These are phyloP conservation scores for Colletotrichum acutatum DNA, from an alignment of 2,329 filamentous ascomycete species.

Conservation along the genomic window DNA sequence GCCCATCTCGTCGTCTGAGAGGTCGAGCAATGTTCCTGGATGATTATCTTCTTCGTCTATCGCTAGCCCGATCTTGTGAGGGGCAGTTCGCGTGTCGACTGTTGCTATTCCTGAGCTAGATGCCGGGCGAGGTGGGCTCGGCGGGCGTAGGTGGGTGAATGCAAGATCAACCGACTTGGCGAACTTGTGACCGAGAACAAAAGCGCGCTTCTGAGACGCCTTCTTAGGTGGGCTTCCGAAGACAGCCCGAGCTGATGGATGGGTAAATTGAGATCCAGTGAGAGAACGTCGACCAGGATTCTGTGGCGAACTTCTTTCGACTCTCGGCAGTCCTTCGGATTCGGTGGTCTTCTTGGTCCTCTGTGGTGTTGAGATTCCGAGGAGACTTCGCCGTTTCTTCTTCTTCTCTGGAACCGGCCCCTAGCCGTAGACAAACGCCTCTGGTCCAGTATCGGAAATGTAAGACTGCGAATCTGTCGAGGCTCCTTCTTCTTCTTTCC, in stretches of 20 bases:
- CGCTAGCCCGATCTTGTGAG: conserved; percentile 6
- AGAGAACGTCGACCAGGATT: background rate
- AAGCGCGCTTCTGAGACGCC: background rate
- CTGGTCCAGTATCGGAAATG: background rate
- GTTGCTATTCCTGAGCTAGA: conserved; percentile 24
- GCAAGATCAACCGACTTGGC: conserved; percentile 22
- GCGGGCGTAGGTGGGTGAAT: background rate
- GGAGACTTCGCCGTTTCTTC: conserved; percentile 25
- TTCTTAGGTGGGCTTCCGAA: background rate
- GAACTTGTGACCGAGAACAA: conserved; percentile 1
- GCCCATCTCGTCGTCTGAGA: conserved; percentile 15
- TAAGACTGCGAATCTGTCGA: background rate
- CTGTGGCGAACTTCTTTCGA: background rate
- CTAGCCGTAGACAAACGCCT: conserved; percentile 33
- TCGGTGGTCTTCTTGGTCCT: background rate
- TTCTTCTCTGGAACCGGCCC: conserved; percentile 12
- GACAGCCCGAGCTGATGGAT: background rate
- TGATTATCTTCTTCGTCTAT: conserved; percentile 31
- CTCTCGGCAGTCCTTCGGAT: background rate
- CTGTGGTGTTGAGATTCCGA: conserved; percentile 4
- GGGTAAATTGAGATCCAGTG: background rate
- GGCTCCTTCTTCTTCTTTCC: background rate
- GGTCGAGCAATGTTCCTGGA: conserved; percentile 15
- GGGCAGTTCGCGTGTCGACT: conserved; percentile 20
- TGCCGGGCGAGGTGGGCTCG: conserved; percentile 9